phyloP scores from a whole-genome alignment of 1,284 basidiomycete genomes.

The Trametes pubescens region DNA sequence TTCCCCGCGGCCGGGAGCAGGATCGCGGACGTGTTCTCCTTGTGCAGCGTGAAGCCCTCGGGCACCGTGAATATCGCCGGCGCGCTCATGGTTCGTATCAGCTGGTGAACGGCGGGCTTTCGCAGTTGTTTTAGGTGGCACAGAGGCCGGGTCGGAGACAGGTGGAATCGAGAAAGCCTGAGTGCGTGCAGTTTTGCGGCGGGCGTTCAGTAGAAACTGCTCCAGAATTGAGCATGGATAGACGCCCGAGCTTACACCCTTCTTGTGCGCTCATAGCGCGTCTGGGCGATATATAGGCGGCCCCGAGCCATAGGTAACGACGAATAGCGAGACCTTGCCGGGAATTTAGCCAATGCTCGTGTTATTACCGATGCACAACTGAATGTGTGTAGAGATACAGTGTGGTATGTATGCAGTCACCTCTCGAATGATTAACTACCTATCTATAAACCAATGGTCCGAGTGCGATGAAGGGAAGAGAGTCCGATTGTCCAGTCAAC shows the following conservation, averaged over 20 bases:
- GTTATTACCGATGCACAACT: constrained; percentile 12
- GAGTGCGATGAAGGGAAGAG: not conserved
- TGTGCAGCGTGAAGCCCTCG: constrained; percentile 81
- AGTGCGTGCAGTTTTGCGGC: constrained; percentile 28
- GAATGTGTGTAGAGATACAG: constrained; percentile 28
- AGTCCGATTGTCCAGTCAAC: constrained; percentile 2
- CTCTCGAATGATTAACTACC: not conserved
- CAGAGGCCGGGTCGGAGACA: constrained; percentile 23
- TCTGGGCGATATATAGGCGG: not conserved
- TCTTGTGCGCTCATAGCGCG: not conserved
- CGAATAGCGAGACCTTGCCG: not conserved
- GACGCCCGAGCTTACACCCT: not conserved
- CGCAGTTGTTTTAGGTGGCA: constrained; percentile 15
- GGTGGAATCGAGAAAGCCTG: constrained; percentile 7
- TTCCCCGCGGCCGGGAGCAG: constrained; percentile 73
- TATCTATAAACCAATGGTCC: constrained; percentile 8
- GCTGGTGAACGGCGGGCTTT: not conserved
- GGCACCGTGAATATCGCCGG: constrained; percentile 58
- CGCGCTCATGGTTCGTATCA: constrained; percentile 31
- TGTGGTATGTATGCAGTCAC: constrained; percentile 8
- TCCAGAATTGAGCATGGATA: constrained; percentile 1
- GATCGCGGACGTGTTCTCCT: constrained; percentile 87
- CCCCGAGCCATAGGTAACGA: not conserved
- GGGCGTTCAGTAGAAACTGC: constrained; percentile 20
- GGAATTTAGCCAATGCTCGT: not conserved